phyloP scores from a whole-genome alignment of 306 rosid genomes.

The Lablab purpureus region DNA sequence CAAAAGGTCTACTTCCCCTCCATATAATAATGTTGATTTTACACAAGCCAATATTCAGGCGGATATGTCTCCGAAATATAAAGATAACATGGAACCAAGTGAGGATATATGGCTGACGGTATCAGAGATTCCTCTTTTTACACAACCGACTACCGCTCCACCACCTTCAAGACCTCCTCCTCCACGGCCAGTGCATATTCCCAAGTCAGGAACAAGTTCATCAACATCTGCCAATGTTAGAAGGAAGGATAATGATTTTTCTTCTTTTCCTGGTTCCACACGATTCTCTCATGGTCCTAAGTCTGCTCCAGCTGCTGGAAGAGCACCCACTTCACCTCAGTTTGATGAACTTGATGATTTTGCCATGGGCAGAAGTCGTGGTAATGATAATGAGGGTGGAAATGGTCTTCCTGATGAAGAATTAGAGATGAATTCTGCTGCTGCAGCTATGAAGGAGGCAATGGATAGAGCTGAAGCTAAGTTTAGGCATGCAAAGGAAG shows the following conservation, averaged over 20 bases:
- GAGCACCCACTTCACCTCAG: conserved; percentile 60
- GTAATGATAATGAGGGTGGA: conserved; percentile 61
- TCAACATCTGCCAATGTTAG: conserved; percentile 59
- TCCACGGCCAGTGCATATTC: conserved; percentile 80
- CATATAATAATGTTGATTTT: conserved; percentile 52
- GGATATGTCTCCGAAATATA: conserved; percentile 69
- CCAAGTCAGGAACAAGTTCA: conserved; percentile 61
- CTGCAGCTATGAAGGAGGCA: conserved; percentile 98
- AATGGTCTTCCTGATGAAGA: conserved; percentile 79
- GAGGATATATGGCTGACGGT: conserved; percentile 92
- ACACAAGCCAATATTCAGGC: conserved; percentile 60
- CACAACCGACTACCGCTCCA: conserved; percentile 95
- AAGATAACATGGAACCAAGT: conserved; percentile 64
- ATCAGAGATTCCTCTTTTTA: conserved; percentile 90
- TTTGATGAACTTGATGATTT: conserved; percentile 83
- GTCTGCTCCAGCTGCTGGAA: conserved; percentile 61
- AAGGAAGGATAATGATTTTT: conserved; percentile 66
- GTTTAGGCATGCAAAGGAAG: conserved; percentile 90
- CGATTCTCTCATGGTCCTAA: conserved; percentile 64
- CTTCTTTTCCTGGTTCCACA: conserved; percentile 64
- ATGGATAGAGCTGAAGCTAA: conserved; percentile 98
- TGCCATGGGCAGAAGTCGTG: conserved; percentile 65
- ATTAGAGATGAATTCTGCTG: conserved; percentile 88
- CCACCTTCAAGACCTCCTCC: conserved; percentile 99
- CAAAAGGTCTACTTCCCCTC: conserved; percentile 74